Evolutionary conservation across 768 basidiomycete species (phyloP).

Genomic region (Cubamyces sp.): DNA sequence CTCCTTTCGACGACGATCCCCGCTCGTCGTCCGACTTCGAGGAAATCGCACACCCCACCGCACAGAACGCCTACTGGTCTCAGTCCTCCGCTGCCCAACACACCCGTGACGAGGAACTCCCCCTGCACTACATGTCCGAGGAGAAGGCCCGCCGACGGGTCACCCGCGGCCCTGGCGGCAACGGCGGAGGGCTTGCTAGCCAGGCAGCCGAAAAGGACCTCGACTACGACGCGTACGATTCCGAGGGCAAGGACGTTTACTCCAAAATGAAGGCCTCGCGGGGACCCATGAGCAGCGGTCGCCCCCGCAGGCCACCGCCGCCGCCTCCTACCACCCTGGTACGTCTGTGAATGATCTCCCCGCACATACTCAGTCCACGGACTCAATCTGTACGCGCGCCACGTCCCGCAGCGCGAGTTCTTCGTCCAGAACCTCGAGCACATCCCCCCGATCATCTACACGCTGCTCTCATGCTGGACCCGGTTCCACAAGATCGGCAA

Average conservation of each 20-base stretch:
- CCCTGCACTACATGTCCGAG: slow-evolving; percentile 56
- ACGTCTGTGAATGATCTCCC: slow-evolving; percentile 25
- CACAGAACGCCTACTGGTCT: slow-evolving; percentile 35
- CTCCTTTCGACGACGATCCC: slow-evolving; percentile 51
- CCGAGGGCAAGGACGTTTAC: slow-evolving; percentile 72
- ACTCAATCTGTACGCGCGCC: not conserved
- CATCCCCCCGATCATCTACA: slow-evolving; percentile 82
- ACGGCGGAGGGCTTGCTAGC: slow-evolving; percentile 35
- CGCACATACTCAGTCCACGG: slow-evolving; percentile 9
- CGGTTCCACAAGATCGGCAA: slow-evolving; percentile 93
- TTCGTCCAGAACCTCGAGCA: slow-evolving; percentile 79
- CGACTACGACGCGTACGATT: slow-evolving; percentile 46
- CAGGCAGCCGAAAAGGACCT: slow-evolving; percentile 31
- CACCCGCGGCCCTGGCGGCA: slow-evolving; percentile 39
- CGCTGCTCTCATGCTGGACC: slow-evolving; percentile 92
- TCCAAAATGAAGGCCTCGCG: slow-evolving; percentile 44
- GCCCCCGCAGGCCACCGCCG: slow-evolving; percentile 61
- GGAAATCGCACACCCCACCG: slow-evolving; percentile 62
- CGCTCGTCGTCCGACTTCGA: slow-evolving; percentile 72
- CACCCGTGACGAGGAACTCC: slow-evolving; percentile 46
- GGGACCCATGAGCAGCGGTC: slow-evolving; percentile 48
- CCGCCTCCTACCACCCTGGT: slow-evolving; percentile 62
- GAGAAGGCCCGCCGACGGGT: slow-evolving; percentile 54
- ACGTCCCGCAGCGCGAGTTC: slow-evolving; percentile 63
- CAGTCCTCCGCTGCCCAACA: slow-evolving; percentile 18